phyloP scores from a whole-genome alignment of 345 rosid genomes.

The Isatis tinctoria region DNA sequence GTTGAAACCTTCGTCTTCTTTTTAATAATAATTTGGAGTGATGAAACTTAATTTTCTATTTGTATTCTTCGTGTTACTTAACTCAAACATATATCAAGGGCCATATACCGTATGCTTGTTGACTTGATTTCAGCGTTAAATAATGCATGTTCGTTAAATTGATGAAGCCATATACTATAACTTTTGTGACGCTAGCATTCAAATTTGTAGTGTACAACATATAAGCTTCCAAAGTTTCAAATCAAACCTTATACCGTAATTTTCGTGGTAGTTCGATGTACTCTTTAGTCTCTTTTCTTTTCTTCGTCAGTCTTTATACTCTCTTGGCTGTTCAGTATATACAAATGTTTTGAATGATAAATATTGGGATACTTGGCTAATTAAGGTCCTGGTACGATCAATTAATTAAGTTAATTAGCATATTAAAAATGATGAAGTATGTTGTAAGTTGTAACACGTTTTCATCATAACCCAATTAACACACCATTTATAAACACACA shows the following conservation, averaged over 20 bases:
- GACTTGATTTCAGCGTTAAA: not conserved
- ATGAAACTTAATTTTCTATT: not conserved
- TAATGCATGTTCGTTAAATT: not conserved
- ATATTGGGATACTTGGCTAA: not conserved
- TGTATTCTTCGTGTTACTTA: not conserved
- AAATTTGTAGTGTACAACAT: not conserved
- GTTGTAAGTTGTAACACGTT: not conserved
- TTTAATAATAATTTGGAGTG: too few species aligned
- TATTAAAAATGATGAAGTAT: not conserved
- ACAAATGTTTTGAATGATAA: not conserved
- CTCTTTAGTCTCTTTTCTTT: not conserved
- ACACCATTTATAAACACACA: not conserved
- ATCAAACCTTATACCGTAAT: not conserved
- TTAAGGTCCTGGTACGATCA: not conserved
- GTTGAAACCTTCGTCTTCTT: too few species aligned
- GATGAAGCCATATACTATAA: not conserved
- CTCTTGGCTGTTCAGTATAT: not conserved
- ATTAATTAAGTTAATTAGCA: not conserved
- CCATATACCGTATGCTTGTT: not conserved
- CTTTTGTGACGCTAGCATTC: not conserved
- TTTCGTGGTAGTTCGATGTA: not conserved
- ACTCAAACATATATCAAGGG: not conserved
- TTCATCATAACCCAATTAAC: not conserved
- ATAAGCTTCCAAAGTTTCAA: not conserved
- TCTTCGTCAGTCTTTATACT: not conserved